Evolutionary conservation across 305 asterid genomes (phyloP), one percentile per base, ranked within the genome.

Genomic region (Fraxinus ornus): DNA sequence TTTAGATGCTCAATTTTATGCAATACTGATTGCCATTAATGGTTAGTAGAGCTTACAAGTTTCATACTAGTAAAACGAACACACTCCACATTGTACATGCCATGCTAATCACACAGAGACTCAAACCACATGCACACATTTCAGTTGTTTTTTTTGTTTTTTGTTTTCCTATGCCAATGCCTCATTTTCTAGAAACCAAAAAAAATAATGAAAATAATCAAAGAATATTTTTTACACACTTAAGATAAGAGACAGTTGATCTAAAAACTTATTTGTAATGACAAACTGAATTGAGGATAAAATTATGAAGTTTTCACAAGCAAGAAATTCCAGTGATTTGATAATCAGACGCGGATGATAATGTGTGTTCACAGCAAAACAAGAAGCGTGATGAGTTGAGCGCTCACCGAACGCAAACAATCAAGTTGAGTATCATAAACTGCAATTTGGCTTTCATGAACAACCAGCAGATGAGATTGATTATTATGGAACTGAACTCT

Each of bases 401-500:
- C 78, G 89, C 98, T 90, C 71, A 95, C 99, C 85, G 93, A 91
- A 39, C 92, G 93, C 84, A 91, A 79, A 84, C 97, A 94, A 75
- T 94, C 99, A 68, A 95, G 98, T 84, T 95, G 97, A 72, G 97
- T 84, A 87, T 94, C 98, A 37, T 90, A 94, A 81, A 93, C 80
- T 13, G 97, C 91, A 74, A 95, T 90, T 87, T 95, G 99, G 89
- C 93, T 94, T 88, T 95, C 99, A 83, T 95, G 99, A 80, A 91
- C 94, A 49, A 95, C 99, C 79, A 95, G 86, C 44, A 95, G 86
- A 89, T 94, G 98, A 39, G 97, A 88, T 86, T 95, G 99, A 87
- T 93, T 94, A 86, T 94, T 94, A 83, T 94, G 99, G 82, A 95
- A 93, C 87, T 94, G 99, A 87, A 95, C 99, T 86, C 88, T 90